Evolutionary conservation across 2,329 filamentous ascomycete genomes (phyloP).

Genomic region (Didymella arachidicola): DNA sequence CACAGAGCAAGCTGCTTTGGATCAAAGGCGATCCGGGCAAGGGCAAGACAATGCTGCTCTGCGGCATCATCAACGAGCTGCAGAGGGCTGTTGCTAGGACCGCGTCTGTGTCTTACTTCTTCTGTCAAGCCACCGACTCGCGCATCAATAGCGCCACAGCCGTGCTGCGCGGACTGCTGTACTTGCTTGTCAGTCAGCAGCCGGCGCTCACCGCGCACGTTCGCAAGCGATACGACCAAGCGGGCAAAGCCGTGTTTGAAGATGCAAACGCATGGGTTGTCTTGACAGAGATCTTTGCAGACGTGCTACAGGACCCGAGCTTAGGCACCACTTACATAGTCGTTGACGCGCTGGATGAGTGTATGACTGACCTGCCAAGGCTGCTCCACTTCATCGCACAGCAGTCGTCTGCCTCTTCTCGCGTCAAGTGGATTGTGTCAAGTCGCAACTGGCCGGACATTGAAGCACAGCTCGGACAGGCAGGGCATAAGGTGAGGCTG

Average conservation of each 20-base stretch:
- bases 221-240: slow-evolving; percentile 6
- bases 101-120: slow-evolving; percentile 22
- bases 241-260: slow-evolving; percentile 15
- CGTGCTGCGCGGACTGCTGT: slow-evolving; percentile 56
- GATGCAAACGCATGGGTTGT: slow-evolving; percentile 25
- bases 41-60: slow-evolving; percentile 47
- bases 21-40: background rate
- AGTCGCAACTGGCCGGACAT: background rate
- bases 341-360: background rate
- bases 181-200: slow-evolving; percentile 46
- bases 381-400: background rate
- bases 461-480: background rate
- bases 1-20: too few relatives aligned
- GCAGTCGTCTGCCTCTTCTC: background rate
- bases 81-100: slow-evolving; percentile 25
- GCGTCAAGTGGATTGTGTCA: background rate
- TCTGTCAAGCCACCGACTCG: slow-evolving; percentile 43
- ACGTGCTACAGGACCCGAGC: background rate
- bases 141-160: slow-evolving; percentile 24
- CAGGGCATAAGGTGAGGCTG: background rate
- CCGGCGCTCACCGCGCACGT: slow-evolving; percentile 4
- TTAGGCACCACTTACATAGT: background rate
- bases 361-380: background rate
- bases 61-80: slow-evolving; percentile 40
- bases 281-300: slow-evolving; percentile 45